These are phyloP conservation scores for Nemophila menziesii DNA, from an alignment of 257 asterid species.

Conservation along the genomic window DNA sequence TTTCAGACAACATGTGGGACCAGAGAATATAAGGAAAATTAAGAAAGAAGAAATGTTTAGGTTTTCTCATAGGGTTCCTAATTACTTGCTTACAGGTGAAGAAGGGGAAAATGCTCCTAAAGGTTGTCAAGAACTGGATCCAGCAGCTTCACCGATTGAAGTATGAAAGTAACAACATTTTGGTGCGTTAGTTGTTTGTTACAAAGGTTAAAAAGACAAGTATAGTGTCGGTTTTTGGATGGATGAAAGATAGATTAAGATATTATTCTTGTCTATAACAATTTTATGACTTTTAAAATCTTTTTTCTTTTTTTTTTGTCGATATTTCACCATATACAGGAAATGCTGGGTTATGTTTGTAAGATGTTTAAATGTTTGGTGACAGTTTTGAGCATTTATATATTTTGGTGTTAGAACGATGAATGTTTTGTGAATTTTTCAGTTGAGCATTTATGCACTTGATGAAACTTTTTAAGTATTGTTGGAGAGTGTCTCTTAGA, in stretches of 20 bases:
- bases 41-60: slow-evolving; percentile 28
- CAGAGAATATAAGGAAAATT: slow-evolving; percentile 8
- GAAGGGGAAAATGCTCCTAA: slow-evolving; percentile 21
- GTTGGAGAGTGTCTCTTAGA: no score
- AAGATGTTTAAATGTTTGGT: background rate
- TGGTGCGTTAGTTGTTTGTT: background rate
- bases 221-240: slow-evolving; percentile 1
- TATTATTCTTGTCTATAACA: background rate
- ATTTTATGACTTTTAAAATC: no score
- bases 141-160: slow-evolving; percentile 21
- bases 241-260: background rate
- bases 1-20: slow-evolving; percentile 12
- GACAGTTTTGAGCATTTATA: no score
- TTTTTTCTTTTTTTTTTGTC: no score
- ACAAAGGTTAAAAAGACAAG: no score
- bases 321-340: background rate
- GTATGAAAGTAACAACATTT: background rate
- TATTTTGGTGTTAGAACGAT: no score
- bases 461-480: no score
- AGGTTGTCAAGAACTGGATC: slow-evolving; percentile 26
- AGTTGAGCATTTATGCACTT: no score
- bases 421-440: no score
- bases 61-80: slow-evolving; percentile 25
- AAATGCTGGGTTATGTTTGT: background rate
- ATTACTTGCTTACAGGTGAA: slow-evolving; percentile 20